Evolutionary conservation across 1,139 yeast genomes (phyloP), one percentile per base, ranked within the genome.

Genomic region (Hansenula sp.): DNA sequence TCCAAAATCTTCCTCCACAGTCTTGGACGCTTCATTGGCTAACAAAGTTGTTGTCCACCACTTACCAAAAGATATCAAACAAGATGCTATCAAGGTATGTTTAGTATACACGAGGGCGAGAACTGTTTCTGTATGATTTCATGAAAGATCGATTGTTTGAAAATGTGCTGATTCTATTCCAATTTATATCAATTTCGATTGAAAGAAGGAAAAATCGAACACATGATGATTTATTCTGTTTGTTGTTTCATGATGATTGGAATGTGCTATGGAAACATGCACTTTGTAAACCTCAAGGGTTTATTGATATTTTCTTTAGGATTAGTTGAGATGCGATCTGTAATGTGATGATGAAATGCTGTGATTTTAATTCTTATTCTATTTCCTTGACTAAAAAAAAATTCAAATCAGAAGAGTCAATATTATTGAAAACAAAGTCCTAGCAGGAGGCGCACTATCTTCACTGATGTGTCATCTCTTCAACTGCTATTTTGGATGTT

Each of bases 81-180:
- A 79, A 62, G 86, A 81, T 57, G 83, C 86, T 63, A 78, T 85
- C 60, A 84, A 79, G 84, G 94, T 85, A 84, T 81, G 94, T 84
- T 69, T 35, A 40, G 19, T 17, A n/a, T 34, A 34, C 13, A 25
- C 8, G 32, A 36, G 28, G 18, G n/a, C 21, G 27, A 9, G 9
- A 21, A 21, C 25, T 21, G 25, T 21, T 21, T 21, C 9, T n/a
- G n/a, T 21, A 21, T 9, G 25, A 21, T 6, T 21, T 21, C 9
- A 21, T 21, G 25, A 21, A 21, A 9, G 9, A 21, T 21, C 25
- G 25, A 21, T 6, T 21, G 9, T 21, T 21, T 21, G 25, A 21
- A 21, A 21, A 21, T 6, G 25, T 21, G 25, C 25, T 21, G 25
- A 6, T 9, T 21, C 25, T 21, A 9, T 21, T 21, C 25, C n/a